Evolutionary conservation across 805 yeast species (phyloP).

Genomic region (Yamadazyma kitorensis): DNA sequence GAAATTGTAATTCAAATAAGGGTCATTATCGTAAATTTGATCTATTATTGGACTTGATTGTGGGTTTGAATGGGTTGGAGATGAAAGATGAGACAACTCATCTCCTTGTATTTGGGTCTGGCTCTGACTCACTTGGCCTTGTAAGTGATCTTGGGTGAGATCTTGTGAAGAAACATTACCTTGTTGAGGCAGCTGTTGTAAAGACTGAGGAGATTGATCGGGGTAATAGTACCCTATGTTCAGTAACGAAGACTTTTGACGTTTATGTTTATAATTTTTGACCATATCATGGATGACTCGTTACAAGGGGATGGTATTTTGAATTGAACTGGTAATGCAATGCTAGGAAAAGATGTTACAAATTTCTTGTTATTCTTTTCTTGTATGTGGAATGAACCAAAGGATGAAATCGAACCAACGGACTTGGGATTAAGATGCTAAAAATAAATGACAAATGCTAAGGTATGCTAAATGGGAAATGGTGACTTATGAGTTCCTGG

Average conservation of each 20-base stretch:
- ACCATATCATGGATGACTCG: slow-evolving; percentile 8
- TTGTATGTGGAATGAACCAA: no score
- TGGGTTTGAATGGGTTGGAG: slow-evolving; percentile 10
- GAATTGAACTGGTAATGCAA: background rate
- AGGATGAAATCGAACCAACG: no score
- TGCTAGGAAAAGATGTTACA: no score
- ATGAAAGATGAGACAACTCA: slow-evolving; percentile 4
- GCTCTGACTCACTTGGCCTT: background rate
- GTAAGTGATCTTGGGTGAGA: slow-evolving; percentile 6
- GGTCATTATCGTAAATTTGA: slow-evolving; percentile 9
- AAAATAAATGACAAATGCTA: no score
- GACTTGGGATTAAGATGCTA: no score
- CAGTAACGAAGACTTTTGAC: slow-evolving; percentile 36
- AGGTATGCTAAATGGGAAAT: no score
- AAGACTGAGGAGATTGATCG: slow-evolving; percentile 6
- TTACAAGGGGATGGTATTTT: background rate
- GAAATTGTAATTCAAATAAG: slow-evolving; percentile 19
- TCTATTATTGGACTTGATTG: slow-evolving; percentile 9
- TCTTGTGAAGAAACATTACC: slow-evolving; percentile 1
- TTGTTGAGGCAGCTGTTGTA: slow-evolving; percentile 4
- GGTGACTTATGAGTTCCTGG: no score
- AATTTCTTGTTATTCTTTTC: no score
- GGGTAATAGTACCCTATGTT: slow-evolving; percentile 28
- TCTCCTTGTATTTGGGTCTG: no score
- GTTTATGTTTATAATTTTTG: slow-evolving; percentile 28